phyloP scores from a whole-genome alignment of 192 early-diverging fungal species.

The Coemansia sp. region DNA sequence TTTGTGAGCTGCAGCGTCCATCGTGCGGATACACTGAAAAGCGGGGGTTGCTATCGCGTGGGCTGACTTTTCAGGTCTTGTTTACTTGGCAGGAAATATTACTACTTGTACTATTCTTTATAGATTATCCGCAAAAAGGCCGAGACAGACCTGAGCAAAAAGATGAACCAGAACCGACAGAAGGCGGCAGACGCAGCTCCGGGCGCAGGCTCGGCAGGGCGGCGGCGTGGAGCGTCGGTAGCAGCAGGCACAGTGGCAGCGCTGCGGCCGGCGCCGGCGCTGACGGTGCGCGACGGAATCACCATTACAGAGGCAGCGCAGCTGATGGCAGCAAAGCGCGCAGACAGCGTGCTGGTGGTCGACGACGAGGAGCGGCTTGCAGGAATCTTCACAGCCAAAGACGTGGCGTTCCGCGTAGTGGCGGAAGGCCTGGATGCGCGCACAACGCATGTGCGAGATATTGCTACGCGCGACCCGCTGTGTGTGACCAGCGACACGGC shows the following conservation, averaged over 20 bases:
- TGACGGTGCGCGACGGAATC: conserved; percentile 79
- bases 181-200: conserved; percentile 27
- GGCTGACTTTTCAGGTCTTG: conserved; percentile 12
- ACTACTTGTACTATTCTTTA: not conserved
- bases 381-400: conserved; percentile 98
- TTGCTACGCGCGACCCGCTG: conserved; percentile 90
- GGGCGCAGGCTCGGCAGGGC: conserved; percentile 18
- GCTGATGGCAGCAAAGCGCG: conserved; percentile 96
- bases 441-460: conserved; percentile 73
- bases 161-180: conserved; percentile 52
- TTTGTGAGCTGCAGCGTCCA: not conserved
- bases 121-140: conserved; percentile 76
- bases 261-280: conserved; percentile 78
- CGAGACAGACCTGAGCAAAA: conserved; percentile 70
- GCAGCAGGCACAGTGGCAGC: conserved; percentile 83
- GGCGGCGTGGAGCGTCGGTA: conserved; percentile 29
- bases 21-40: not conserved
- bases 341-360: conserved; percentile 94
- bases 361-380: conserved; percentile 86
- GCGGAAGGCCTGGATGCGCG: conserved; percentile 69
- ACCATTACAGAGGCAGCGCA: conserved; percentile 81
- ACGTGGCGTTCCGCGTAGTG: conserved; percentile 93
- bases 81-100: not conserved
- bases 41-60: not conserved
- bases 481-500: conserved; percentile 81